Evolutionary conservation across 768 basidiomycete species (phyloP).

Genomic region (Amanita fuliginea): DNA sequence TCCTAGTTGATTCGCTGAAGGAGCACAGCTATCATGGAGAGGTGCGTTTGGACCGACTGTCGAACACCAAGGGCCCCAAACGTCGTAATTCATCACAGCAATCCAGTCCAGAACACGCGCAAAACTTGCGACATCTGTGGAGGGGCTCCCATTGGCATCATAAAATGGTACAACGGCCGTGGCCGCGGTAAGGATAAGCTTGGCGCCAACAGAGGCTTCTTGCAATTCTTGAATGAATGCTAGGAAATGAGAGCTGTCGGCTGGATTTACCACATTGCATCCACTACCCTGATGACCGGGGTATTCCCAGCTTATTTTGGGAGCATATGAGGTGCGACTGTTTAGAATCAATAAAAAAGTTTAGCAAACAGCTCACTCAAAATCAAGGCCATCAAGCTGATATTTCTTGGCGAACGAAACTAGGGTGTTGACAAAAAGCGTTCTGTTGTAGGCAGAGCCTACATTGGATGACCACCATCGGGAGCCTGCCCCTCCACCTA

Average conservation of each 20-base stretch:
- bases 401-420: slow-evolving; percentile 39
- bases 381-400: slow-evolving; percentile 45
- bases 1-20: slow-evolving; percentile 46
- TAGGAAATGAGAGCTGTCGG: slow-evolving; percentile 72
- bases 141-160: slow-evolving; percentile 39
- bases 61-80: slow-evolving; percentile 53
- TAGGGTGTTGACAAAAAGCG: slow-evolving; percentile 52
- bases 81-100: slow-evolving; percentile 61
- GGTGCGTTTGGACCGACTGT: slow-evolving; percentile 81
- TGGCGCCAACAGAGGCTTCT: slow-evolving; percentile 33
- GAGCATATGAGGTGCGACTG: background rate
- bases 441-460: slow-evolving; percentile 46
- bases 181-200: slow-evolving; percentile 48
- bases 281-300: slow-evolving; percentile 63
- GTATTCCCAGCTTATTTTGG: slow-evolving; percentile 71
- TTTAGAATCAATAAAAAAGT: background rate
- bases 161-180: slow-evolving; percentile 29
- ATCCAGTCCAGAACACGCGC: slow-evolving; percentile 50
- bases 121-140: slow-evolving; percentile 60
- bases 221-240: too few species aligned
- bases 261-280: slow-evolving; percentile 51
- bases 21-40: slow-evolving; percentile 64
- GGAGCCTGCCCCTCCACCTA: slow-evolving; percentile 68
- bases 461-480: slow-evolving; percentile 53
- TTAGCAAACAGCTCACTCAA: slow-evolving; percentile 11